Evolutionary conservation across 306 rosid genomes (phyloP), one percentile per base, ranked within the genome.

Genomic region (Luffa aegyptiaca): DNA sequence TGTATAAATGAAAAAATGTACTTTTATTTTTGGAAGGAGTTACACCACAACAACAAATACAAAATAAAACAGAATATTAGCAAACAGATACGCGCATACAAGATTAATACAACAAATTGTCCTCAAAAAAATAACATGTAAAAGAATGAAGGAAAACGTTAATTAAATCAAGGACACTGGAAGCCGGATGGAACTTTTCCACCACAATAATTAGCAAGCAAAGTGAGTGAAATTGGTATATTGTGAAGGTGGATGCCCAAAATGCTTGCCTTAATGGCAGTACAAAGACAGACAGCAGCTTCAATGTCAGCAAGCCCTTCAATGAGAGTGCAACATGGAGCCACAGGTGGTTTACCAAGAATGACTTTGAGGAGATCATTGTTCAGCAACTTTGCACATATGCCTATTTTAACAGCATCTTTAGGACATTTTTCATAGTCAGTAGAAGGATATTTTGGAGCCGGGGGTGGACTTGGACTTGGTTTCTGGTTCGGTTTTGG

Each of bases 281-380:
- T 93, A 86, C 96, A 93, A 10, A 93, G 92, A 81, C 97, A 93
- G 8, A 83, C 79, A 1, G 93, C 96, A 18, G 93, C 93, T 35
- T 90, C 96, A 8, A 90, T 82, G 48, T 90, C 90, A 53, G 70
- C 90, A 31, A 93, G 96, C 3, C 97, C 96, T 13, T 89, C 35
- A 35, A 93, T 26, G 45, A 93, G 90, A 31, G 80, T 1, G 84
- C 97, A 93, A 74, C 97, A 92, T 4, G 93, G 93, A 5, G 79
- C 9, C 8, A 84, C 87, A 1, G 93, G 91, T 52, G 93, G 92
- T 10, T 48, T 49, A 13, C 96, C 92, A 8, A 92, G 3, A 17
- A 82, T 84, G 20, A 82, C 2, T 75, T 90, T 85, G 36, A 90
- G 20, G 82, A 92, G 70, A 39, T 39, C 42, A 20, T 35, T 11